Base-by-base conservation (phyloP, 2,329 filamentous ascomycete species). In the Sarocladiaceae sp. region DNA sequence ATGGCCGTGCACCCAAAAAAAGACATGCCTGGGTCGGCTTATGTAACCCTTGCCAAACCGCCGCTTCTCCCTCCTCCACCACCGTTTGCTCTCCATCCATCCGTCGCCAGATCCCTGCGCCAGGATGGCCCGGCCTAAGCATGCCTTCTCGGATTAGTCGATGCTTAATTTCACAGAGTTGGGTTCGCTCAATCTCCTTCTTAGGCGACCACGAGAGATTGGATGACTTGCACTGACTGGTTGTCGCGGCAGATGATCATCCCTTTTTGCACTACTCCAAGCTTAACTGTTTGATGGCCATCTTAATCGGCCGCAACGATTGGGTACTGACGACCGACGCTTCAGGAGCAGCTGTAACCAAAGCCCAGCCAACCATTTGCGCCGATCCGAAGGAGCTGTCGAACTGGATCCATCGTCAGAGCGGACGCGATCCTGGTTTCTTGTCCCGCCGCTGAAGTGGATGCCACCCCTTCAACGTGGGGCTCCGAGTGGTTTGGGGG, bases 271-370 rank as follows among this genome's bases (percentile, higher is more conserved):
- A 12, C 15, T 28, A 22, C 10, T 28, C 23, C 23, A n/a, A n/a
- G n/a, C n/a, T n/a, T n/a, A n/a, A n/a, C n/a, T n/a, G 25, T 48
- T 48, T 48, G 44, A 48, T 48, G 44, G 44, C 18, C 26, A 33
- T 33, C 17, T 11, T 10, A 28, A 33, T 48, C 8, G 22, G 44
- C 44, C 20, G 26, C 44, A 20, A 48, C 44, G 26, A 48, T 48
- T 48, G 44, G 44, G 33, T 48, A 25, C 44, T 11, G n/a, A 33
- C 17, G 3, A 48, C 6, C 26, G 44, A 31, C 25, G 28, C 44
- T 33, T 31, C 44, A 48, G 44, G 28, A 48, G 44, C 26, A 48
- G 26, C 44, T 48, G 44, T 48, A 33, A 48, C 44, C 7, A 48
- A 20, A 20, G 4, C 37, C 18, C n/a, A 31, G 26, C 44, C 44